Percentiles rank a stretch among this genome's conserved stretches.
These are phyloP conservation scores for Peziza echinospora DNA, from an alignment of 495 filamentous ascomycete genomes.

Conservation along the genomic window DNA sequence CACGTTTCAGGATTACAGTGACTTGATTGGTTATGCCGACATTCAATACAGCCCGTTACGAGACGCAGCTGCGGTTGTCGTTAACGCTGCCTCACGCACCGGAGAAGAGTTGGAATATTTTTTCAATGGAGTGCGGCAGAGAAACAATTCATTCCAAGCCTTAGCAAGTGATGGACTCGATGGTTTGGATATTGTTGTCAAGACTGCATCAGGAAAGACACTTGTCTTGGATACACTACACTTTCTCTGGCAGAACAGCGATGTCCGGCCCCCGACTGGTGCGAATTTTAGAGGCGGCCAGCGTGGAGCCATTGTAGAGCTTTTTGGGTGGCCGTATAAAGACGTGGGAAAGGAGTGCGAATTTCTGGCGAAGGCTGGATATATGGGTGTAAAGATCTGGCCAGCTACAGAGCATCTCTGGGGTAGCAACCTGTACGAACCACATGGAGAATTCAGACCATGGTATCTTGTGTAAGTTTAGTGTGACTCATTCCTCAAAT, in stretches of 20 bases:
- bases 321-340: constrained; percentile 21
- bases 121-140: constrained; percentile 14
- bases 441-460: constrained; percentile 14
- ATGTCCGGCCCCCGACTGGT: neutral
- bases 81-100: constrained; percentile 20
- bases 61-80: constrained; percentile 14
- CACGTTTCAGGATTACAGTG: constrained; percentile 14
- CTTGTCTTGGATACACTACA: constrained; percentile 18
- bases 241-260: constrained; percentile 18
- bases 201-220: constrained; percentile 9
- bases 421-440: constrained; percentile 19
- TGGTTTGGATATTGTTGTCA: constrained; percentile 13
- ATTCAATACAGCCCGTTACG: constrained; percentile 19
- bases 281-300: constrained; percentile 12
- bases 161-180: constrained; percentile 1
- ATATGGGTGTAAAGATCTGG: constrained; percentile 22
- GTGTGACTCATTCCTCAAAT: neutral
- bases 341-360: constrained; percentile 18
- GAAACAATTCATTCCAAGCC: constrained; percentile 8
- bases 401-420: constrained; percentile 19
- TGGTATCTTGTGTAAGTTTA: constrained; percentile 16
- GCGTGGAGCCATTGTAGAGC: constrained; percentile 19
- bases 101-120: constrained; percentile 12
- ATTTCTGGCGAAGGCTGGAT: constrained; percentile 19
- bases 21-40: constrained; percentile 20